phyloP scores from a whole-genome alignment of 192 early-diverging fungal species.

The Gryganskiella cystojenkinii region DNA sequence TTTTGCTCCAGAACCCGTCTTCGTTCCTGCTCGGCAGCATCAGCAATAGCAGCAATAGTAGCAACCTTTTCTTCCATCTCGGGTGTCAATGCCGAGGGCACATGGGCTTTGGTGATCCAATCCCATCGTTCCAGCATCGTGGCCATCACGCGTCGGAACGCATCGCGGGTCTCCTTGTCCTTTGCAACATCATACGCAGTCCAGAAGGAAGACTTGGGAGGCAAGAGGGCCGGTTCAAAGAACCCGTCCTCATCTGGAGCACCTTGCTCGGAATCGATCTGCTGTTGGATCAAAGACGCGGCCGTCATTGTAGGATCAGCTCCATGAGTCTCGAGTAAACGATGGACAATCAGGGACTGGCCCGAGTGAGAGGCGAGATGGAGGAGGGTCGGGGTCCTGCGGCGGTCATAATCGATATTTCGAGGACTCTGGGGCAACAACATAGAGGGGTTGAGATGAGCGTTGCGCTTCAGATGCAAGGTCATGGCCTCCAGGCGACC shows the following conservation, averaged over 20 bases:
- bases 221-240: not conserved
- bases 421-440: conserved; percentile 1
- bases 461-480: conserved; percentile 55
- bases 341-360: conserved; percentile 63
- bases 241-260: not conserved
- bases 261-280: not conserved
- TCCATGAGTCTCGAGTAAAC: conserved; percentile 65
- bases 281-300: not conserved
- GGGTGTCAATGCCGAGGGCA: conserved; percentile 73
- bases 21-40: too few relatives aligned
- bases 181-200: conserved; percentile 74
- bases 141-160: conserved; percentile 74
- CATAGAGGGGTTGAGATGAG: conserved; percentile 46
- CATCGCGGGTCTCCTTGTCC: conserved; percentile 74
- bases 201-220: conserved; percentile 5
- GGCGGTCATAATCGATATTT: conserved; percentile 40
- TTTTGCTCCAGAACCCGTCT: too few relatives aligned
- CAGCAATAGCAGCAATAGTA: too few relatives aligned
- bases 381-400: conserved; percentile 66
- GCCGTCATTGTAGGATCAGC: conserved; percentile 74
- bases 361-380: conserved; percentile 75
- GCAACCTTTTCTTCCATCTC: conserved; percentile 68
- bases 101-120: conserved; percentile 57
- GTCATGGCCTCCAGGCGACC: conserved; percentile 69
- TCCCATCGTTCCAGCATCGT: conserved; percentile 69